Evolutionary conservation across 139 green algal genomes (phyloP), one percentile per base, ranked within the genome.

Genomic region (Spirogloea muscicola): DNA sequence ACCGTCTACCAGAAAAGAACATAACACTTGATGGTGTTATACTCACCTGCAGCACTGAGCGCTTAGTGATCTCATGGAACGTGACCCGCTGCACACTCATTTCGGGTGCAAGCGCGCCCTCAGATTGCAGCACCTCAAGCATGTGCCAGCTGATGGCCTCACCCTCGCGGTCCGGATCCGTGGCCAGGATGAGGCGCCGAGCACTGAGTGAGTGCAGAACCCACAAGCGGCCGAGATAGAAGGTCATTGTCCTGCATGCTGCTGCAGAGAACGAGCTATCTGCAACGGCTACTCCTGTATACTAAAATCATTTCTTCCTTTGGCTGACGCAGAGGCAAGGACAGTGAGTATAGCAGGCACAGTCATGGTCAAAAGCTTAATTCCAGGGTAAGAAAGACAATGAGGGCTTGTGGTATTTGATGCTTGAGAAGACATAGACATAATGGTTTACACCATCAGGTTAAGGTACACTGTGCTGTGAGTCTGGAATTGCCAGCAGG

Each of bases 101-200:
- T 7, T 9, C 5, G 27, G 25, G 52, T 7, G 5, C 5, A 9
- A 75, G 29, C 27, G 7, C 58, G 36, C 67, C 67, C 5, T 27
- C 46, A 3, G 29, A 38, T 61, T 7, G 10, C 70, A 5, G 91
- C 79, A 90, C 80, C 77, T 97, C 63, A 49, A 79, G 34, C 0
- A 98, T 52, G 81, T 98, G 94, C 94, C 94, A 98, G 27, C 87
- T 86, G 51, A 98, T 98, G 72, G 91, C 94, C 85, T 98, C 94
- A 1, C 94, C 94, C 82, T 84, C 80, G 18, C 83, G 38, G 82
- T 98, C 93, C 2, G 94, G 93, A 74, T 98, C 94, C 0, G 91
- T 97, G 7, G 94, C 94, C 65, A 98, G 84, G 31, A 97, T 25
- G n/a, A 97, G 59, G 25, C 49, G 13, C 31, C 25, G 33, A 4